Conservation (phyloP, 768 basidiomycete species). For the Cyclocybe cylindracea region DNA sequence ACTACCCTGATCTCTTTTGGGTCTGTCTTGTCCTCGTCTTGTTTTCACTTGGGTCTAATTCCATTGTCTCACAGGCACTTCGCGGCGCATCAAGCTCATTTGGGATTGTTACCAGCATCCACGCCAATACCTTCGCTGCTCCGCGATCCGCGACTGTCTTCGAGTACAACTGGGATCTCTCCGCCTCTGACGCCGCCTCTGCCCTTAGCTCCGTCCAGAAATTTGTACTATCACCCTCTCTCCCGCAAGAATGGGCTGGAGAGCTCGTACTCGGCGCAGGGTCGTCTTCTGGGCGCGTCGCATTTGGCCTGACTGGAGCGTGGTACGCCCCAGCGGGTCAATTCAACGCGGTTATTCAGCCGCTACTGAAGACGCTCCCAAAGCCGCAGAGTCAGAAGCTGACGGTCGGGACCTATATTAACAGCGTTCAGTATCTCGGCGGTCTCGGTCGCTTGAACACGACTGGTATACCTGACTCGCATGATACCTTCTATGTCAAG, state of each 20-base stretch:
- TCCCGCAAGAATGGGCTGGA: conserved; percentile 35
- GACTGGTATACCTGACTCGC: conserved; percentile 22
- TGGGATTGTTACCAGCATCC: conserved; percentile 38
- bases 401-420: conserved; percentile 30
- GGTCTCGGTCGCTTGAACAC: conserved; percentile 25
- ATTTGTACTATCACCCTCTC: conserved; percentile 28
- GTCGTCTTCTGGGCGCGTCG: conserved; percentile 26
- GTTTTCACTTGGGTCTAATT: background rate
- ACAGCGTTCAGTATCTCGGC: conserved; percentile 29
- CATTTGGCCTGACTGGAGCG: conserved; percentile 32
- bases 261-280: conserved; percentile 32
- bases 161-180: conserved; percentile 38
- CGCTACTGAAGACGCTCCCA: conserved; percentile 30
- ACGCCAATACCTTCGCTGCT: conserved; percentile 33
- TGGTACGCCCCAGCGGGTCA: conserved; percentile 28
- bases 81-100: conserved; percentile 40
- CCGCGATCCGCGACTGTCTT: conserved; percentile 36
- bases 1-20: conserved; percentile 28
- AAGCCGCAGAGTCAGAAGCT: conserved; percentile 15
- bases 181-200: conserved; percentile 27
- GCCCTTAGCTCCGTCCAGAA: conserved; percentile 35
- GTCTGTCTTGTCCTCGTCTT: conserved; percentile 6
- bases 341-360: conserved; percentile 27
- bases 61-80: conserved; percentile 29
- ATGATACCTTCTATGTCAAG: conserved; percentile 47